Evolutionary conservation across 2,329 filamentous ascomycete species (phyloP).

Genomic region (Ceratocystis huliohia): DNA sequence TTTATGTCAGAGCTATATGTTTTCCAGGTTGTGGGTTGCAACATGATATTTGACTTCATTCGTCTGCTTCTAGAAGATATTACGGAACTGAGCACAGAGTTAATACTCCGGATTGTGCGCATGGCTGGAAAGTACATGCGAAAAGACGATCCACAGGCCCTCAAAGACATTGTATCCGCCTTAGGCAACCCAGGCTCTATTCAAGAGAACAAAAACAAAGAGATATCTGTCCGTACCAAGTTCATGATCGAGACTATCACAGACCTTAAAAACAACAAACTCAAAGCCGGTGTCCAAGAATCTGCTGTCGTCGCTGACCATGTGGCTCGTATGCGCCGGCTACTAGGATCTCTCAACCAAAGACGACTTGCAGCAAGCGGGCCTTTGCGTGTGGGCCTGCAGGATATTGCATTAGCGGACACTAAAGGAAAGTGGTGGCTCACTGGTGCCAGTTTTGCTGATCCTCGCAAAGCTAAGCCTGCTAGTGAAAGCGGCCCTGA

Average conservation of each 20-base stretch:
- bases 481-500: background rate
- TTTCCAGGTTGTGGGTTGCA: constrained; percentile 74
- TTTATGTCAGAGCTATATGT: constrained; percentile 81
- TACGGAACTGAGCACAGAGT: constrained; percentile 75
- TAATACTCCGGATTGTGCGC: constrained; percentile 72
- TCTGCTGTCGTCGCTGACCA: constrained; percentile 68
- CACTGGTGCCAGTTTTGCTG: constrained; percentile 78
- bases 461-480: constrained; percentile 23
- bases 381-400: constrained; percentile 67
- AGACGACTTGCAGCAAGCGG: constrained; percentile 58
- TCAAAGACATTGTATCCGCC: constrained; percentile 77
- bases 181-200: constrained; percentile 58
- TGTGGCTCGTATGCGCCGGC: constrained; percentile 77
- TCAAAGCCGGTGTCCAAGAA: constrained; percentile 60
- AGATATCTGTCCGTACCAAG: constrained; percentile 74
- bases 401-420: constrained; percentile 70
- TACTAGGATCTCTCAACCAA: constrained; percentile 61
- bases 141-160: constrained; percentile 72
- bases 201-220: constrained; percentile 51
- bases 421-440: constrained; percentile 98
- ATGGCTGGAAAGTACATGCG: constrained; percentile 71
- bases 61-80: constrained; percentile 61
- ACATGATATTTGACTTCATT: constrained; percentile 83
- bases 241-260: constrained; percentile 98
- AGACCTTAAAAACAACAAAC: constrained; percentile 84